Evolutionary conservation across 23 red algal species (phyloP).

Genomic region (Gracilaria domingensis): DNA sequence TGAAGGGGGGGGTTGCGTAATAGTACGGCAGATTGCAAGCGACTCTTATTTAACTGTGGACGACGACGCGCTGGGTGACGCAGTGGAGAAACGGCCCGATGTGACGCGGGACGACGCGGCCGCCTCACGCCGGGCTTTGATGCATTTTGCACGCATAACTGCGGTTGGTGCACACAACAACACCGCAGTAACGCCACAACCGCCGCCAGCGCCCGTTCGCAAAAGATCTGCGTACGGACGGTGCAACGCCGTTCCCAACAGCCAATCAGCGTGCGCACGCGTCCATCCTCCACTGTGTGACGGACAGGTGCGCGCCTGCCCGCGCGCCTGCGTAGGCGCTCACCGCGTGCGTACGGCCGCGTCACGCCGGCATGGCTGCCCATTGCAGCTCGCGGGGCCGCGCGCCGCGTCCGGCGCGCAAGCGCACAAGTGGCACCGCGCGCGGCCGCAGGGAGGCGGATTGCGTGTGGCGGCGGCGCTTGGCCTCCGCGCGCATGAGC

Average conservation of each 20-base stretch:
- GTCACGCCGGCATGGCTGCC: too few relatives aligned
- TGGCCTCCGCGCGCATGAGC: not conserved
- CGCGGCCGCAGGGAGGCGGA: not conserved
- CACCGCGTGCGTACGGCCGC: too few relatives aligned
- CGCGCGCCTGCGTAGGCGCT: not conserved
- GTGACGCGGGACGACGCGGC: not conserved
- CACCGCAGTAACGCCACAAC: too few relatives aligned
- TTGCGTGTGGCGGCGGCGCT: not conserved
- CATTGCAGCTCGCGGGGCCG: too few relatives aligned
- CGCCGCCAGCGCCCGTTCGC: not conserved
- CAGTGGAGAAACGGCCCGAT: not conserved
- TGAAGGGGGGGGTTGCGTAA: too few relatives aligned
- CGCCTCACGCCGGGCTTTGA: too few relatives aligned
- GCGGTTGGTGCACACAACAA: not conserved
- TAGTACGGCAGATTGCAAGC: too few relatives aligned
- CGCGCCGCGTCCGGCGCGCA: not conserved
- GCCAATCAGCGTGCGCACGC: not conserved
- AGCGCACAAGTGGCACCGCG: not conserved
- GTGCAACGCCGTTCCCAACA: not conserved
- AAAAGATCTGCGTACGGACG: not conserved
- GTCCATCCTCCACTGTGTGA: not conserved
- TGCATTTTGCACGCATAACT: constrained; percentile 8
- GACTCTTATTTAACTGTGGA: not conserved
- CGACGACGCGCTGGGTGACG: not conserved
- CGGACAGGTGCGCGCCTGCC: not conserved